phyloP scores from a whole-genome alignment of 2,329 filamentous ascomycete species.

The Trichoderma semiorbis region DNA sequence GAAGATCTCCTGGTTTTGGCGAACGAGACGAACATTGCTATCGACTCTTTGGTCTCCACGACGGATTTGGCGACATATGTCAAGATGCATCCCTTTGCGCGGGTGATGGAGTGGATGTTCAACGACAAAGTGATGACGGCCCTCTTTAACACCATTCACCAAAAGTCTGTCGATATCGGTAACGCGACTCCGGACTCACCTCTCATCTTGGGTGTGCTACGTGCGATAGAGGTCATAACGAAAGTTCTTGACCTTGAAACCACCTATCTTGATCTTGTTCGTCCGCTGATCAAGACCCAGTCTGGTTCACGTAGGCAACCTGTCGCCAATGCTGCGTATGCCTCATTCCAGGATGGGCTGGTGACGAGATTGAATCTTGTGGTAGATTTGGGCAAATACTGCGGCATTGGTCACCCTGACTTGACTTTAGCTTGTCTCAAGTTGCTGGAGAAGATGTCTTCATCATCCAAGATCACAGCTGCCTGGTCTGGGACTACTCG shows the following conservation, averaged over 20 bases:
- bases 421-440: constrained; percentile 77
- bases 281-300: constrained; percentile 70
- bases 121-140: constrained; percentile 82
- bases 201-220: constrained; percentile 72
- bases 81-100: constrained; percentile 83
- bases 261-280: constrained; percentile 86
- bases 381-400: constrained; percentile 80
- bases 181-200: constrained; percentile 74
- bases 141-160: constrained; percentile 74
- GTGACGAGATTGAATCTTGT: constrained; percentile 76
- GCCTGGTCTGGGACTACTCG: constrained; percentile 60
- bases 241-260: constrained; percentile 81
- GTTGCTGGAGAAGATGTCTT: constrained; percentile 80
- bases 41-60: constrained; percentile 71
- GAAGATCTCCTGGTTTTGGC: constrained; percentile 86
- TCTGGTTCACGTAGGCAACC: constrained; percentile 54
- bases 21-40: constrained; percentile 69
- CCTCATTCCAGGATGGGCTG: constrained; percentile 90
- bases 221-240: constrained; percentile 79
- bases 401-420: constrained; percentile 76
- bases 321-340: constrained; percentile 66
- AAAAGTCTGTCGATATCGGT: constrained; percentile 69
- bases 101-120: constrained; percentile 98
- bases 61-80: constrained; percentile 77
- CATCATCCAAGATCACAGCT: constrained; percentile 75